Percentiles rank a stretch among this genome's conserved stretches.
Conservation (phyloP, 2,329 filamentous ascomycete genomes). For the Ceratocystiopsis sp. region DNA sequence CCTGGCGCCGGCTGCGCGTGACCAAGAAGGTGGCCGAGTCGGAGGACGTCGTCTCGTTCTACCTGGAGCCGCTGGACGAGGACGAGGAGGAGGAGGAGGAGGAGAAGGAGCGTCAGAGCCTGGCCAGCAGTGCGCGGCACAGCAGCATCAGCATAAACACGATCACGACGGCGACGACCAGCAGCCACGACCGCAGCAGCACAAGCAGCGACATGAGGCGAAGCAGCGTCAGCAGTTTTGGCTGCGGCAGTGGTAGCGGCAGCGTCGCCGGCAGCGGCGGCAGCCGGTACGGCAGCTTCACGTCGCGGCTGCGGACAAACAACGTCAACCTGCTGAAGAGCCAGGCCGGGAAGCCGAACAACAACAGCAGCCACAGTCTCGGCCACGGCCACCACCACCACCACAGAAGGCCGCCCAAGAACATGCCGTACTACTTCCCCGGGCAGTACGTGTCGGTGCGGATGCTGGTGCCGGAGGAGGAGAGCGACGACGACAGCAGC, state of each 20-base stretch:
- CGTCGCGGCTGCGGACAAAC: conserved; percentile 3
- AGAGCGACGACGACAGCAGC: background rate
- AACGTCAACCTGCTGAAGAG: background rate
- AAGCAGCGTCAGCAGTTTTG: too few relatives aligned
- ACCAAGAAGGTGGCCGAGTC: conserved; percentile 47
- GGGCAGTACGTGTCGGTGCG: conserved; percentile 58
- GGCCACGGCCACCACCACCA: background rate
- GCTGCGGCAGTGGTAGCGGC: background rate
- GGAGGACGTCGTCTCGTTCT: conserved; percentile 53
- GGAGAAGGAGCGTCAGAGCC: background rate
- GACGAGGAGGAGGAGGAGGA: background rate
- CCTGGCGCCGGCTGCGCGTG: conserved; percentile 52
- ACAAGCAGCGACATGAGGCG: too few relatives aligned
- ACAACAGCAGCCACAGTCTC: conserved; percentile 10
- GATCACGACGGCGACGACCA: background rate
- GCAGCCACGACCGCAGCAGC: too few relatives aligned
- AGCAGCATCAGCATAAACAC: background rate
- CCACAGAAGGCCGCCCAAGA: conserved; percentile 27
- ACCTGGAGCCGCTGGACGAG: conserved; percentile 36
- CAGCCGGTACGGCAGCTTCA: conserved; percentile 3
- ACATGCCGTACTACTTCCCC: conserved; percentile 46
- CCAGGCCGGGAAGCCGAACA: background rate
- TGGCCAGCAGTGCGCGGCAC: background rate
- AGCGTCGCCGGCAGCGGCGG: conserved; percentile 1
- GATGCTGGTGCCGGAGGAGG: conserved; percentile 29